These are phyloP conservation scores for Lycium ferocissimum DNA, from an alignment of 257 asterid genomes.

Conservation along the genomic window DNA sequence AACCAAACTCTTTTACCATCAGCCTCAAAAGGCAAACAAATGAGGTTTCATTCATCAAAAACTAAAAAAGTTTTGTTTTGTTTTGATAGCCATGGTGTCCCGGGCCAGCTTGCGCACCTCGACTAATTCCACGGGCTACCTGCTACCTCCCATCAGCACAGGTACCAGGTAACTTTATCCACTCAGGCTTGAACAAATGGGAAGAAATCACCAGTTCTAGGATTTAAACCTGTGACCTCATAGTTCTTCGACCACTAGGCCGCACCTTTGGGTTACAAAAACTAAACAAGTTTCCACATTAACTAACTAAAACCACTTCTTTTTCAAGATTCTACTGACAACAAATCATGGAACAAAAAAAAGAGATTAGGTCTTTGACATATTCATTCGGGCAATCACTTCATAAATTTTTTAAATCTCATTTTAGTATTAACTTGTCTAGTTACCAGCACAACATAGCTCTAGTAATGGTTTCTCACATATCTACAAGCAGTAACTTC, in stretches of 20 bases:
- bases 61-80: background rate
- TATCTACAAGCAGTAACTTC: background rate
- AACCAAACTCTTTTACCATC: background rate
- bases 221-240: too few relatives aligned
- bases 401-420: background rate
- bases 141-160: background rate
- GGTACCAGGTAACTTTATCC: too few relatives aligned
- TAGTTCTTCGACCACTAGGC: too few relatives aligned
- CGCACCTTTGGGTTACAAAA: background rate
- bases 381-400: background rate
- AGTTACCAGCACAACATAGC: background rate
- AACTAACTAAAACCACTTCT: conserved; percentile 7
- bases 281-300: background rate
- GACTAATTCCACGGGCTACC: too few relatives aligned
- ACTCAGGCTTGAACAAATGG: too few relatives aligned
- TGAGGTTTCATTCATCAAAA: background rate
- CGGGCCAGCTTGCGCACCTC: too few relatives aligned
- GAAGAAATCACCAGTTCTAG: too few relatives aligned
- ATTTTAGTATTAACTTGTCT: background rate
- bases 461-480: background rate
- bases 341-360: background rate
- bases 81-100: too few relatives aligned
- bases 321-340: background rate
- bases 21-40: background rate
- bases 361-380: background rate